Base-by-base conservation (phyloP, 139 green algal genomes). In the Chlamydomonas asymmetrica region DNA sequence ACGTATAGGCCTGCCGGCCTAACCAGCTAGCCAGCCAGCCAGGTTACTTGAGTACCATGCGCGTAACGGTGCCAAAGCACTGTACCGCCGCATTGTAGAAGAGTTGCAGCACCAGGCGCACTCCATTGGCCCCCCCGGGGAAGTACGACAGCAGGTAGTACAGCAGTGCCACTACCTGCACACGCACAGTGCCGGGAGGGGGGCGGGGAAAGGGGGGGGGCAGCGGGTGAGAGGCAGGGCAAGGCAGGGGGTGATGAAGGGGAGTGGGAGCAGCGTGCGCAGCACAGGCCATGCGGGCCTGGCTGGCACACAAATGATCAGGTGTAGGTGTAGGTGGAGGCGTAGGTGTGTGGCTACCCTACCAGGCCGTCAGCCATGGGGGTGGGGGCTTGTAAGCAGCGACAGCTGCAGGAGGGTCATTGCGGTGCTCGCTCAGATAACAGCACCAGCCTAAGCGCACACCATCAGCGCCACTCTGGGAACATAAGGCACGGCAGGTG, bases 121-220 rank as follows among this genome's bases (percentile, higher is more conserved):
- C 89, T 13, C 94, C 91, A 9, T 84, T 52, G 0, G 88, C 78
- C 7, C 95, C 95, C 10, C 94, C 94, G 27, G 95, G 95, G 75
- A 97, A 98, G 76, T 97, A 98, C 18, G 84, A 94, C 23, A 93
- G 78, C 5, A 93, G 69, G 75, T 98, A 98, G 70, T 98, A 98
- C 39, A 97, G 43, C 76, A 98, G 80, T 35, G 95, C 89, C 4
- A 96, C 72, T 1, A 97, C 50, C 86, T 93, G 89, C 67, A 80
- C 2, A 20, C 4, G 25, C n/a, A n/a, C n/a, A n/a, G n/a, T n/a
- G 61, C 32, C 8, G 62, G 22, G 40, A 39, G 23, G 32, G 2
- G 0, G 41, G 5, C 25, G 4, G 37, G 62, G 4, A 40, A 25
- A 31, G 57, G 25, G 6, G 6, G 29, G 5, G 57, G 57, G 6